Percentiles rank a stretch among this genome's conserved stretches.
Evolutionary conservation across 208 protist genomes (phyloP).

Genomic region (Trypanosoma mega): DNA sequence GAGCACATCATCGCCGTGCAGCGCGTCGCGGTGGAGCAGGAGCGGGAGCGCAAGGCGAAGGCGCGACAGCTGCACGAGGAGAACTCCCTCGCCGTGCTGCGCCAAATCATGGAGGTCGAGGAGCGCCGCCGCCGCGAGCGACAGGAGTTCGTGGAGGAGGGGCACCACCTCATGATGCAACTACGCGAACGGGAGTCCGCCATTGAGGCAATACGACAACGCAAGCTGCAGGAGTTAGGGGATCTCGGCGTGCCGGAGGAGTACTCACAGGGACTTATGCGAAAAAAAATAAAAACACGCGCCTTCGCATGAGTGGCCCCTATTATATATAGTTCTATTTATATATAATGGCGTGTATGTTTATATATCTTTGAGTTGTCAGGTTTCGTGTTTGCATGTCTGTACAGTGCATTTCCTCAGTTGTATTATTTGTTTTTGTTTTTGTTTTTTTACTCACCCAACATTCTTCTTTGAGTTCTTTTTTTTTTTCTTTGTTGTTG

Average conservation of each 20-base stretch:
- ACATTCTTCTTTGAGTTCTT: too few species aligned
- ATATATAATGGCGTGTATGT: slow-evolving; percentile 4
- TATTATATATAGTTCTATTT: not conserved
- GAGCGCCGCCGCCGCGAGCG: slow-evolving; percentile 82
- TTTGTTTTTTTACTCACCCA: slow-evolving; percentile 11
- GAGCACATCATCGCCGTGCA: slow-evolving; percentile 85
- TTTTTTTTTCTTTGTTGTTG: slow-evolving; percentile 12
- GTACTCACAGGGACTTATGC: slow-evolving; percentile 66
- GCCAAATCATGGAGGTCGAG: slow-evolving; percentile 92
- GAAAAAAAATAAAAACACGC: slow-evolving; percentile 42
- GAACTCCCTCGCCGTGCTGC: slow-evolving; percentile 79
- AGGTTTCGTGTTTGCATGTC: too few species aligned
- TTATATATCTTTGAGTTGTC: slow-evolving; percentile 11
- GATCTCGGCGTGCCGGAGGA: slow-evolving; percentile 75
- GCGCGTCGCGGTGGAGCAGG: slow-evolving; percentile 74
- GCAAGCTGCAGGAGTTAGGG: slow-evolving; percentile 80
- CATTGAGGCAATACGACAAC: slow-evolving; percentile 84
- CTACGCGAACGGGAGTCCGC: slow-evolving; percentile 76
- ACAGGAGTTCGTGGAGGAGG: slow-evolving; percentile 91
- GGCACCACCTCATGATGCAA: slow-evolving; percentile 65
- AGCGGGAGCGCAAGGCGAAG: slow-evolving; percentile 55
- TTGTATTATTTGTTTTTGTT: slow-evolving; percentile 11
- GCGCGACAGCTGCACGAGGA: slow-evolving; percentile 67
- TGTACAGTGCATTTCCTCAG: too few species aligned
- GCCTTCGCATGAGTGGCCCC: not conserved